A percentile compares a stretch with the other conserved stretches of the same genome.
Evolutionary conservation across 225 moss, liverwort and hornwort genomes (phyloP).

Genomic region (Antitrichia curtipendula): DNA sequence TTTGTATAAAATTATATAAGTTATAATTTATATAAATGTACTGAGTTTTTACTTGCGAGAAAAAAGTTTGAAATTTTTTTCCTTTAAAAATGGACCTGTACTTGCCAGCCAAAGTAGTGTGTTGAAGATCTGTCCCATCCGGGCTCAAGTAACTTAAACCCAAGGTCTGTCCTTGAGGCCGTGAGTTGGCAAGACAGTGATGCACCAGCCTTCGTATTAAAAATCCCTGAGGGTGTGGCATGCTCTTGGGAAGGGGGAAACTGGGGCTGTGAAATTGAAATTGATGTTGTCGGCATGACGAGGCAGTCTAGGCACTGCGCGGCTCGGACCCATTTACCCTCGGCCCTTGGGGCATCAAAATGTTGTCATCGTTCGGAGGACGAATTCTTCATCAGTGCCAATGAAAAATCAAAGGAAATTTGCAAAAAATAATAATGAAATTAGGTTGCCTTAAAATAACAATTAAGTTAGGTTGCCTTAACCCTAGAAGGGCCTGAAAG

Average conservation of each 20-base stretch:
- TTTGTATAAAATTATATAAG: no score
- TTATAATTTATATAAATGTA: no score
- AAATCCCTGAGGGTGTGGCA: neutral
- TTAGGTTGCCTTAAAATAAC: no score
- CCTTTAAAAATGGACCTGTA: neutral
- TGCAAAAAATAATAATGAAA: no score
- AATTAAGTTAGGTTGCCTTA: no score
- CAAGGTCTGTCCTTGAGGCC: neutral
- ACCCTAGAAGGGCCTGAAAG: no score
- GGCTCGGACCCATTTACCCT: neutral
- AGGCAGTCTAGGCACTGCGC: neutral
- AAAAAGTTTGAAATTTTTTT: neutral
- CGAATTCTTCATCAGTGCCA: neutral
- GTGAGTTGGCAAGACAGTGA: neutral
- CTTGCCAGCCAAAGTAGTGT: slow-evolving; percentile 2
- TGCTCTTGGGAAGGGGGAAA: neutral
- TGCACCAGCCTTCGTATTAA: neutral
- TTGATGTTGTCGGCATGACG: neutral
- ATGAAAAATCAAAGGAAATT: no score
- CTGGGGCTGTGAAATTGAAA: neutral
- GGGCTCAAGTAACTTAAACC: neutral
- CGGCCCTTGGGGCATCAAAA: neutral
- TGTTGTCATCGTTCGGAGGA: neutral
- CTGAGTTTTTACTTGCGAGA: neutral
- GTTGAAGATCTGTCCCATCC: neutral